Evolutionary conservation across 139 green algal species (phyloP).

Genomic region (Coelastrella sp.): DNA sequence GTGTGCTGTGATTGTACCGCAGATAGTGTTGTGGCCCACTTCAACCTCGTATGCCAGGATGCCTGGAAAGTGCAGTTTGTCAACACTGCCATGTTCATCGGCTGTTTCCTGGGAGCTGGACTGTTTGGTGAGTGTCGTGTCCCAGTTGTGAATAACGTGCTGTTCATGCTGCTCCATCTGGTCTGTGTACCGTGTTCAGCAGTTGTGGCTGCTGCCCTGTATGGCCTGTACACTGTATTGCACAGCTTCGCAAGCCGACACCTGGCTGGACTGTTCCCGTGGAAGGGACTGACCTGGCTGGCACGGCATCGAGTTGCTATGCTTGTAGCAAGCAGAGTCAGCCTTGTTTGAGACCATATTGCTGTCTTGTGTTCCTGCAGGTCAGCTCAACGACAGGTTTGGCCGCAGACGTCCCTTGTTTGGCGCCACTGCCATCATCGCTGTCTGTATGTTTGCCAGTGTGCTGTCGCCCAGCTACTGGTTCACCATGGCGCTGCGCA

Average conservation of each 20-base stretch:
- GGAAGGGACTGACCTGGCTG: too few species aligned
- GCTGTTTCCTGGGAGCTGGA: conserved; percentile 6
- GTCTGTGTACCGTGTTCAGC: not conserved
- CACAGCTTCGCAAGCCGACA: too few species aligned
- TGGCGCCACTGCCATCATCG: not conserved
- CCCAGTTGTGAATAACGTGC: too few species aligned
- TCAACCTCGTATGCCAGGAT: not conserved
- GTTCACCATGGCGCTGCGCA: not conserved
- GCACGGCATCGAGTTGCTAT: too few species aligned
- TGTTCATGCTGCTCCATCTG: too few species aligned
- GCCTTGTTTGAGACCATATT: not conserved
- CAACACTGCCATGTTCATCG: conserved; percentile 21
- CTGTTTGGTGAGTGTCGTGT: not conserved
- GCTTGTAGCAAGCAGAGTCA: not conserved
- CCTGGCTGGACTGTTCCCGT: too few species aligned
- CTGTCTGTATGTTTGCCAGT: conserved; percentile 15
- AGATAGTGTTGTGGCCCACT: not conserved
- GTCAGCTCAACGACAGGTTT: not conserved
- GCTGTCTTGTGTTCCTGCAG: not conserved
- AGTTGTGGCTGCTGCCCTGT: not conserved
- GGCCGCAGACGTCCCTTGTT: conserved; percentile 23
- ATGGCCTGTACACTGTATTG: not conserved
- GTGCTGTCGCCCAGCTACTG: not conserved
- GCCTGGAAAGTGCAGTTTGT: conserved; percentile 29
- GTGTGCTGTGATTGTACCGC: too few species aligned